phyloP scores from a whole-genome alignment of 108 stramenopile genomes.

The Licmophora abbreviata region DNA sequence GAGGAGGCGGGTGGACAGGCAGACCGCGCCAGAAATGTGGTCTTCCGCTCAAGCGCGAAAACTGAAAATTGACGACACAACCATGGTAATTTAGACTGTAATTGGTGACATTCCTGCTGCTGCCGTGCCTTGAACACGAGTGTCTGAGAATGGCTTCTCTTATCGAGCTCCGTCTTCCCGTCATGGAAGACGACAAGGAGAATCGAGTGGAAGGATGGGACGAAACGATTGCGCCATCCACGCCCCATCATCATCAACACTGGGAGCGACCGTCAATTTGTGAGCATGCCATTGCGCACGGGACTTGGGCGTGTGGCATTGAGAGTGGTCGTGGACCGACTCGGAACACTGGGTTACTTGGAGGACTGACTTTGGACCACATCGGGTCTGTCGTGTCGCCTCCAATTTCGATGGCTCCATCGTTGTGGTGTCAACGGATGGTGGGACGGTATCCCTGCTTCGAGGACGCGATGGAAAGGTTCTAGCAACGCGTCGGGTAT shows the following conservation, averaged over 20 bases:
- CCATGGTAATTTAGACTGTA: too few relatives aligned
- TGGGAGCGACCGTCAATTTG: slow-evolving; percentile 1
- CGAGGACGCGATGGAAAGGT: slow-evolving; percentile 50
- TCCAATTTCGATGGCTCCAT: slow-evolving; percentile 49
- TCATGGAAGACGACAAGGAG: background rate
- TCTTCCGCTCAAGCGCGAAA: too few relatives aligned
- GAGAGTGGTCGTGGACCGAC: background rate
- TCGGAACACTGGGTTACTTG: slow-evolving; percentile 23
- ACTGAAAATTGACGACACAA: too few relatives aligned
- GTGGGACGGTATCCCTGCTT: slow-evolving; percentile 47
- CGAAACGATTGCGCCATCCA: background rate
- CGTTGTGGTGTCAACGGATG: slow-evolving; percentile 46
- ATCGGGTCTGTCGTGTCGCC: slow-evolving; percentile 31
- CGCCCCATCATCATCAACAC: background rate
- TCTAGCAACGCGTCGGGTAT: slow-evolving; percentile 48
- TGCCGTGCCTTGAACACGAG: too few relatives aligned
- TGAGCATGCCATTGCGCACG: background rate
- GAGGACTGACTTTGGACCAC: slow-evolving; percentile 30
- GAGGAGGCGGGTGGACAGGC: too few relatives aligned
- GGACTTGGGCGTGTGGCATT: background rate
- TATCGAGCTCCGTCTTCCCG: background rate
- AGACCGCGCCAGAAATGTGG: too few relatives aligned
- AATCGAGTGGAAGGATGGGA: background rate
- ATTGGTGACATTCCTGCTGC: too few relatives aligned
- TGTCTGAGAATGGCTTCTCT: slow-evolving; percentile 4